These are phyloP conservation scores for Aspergillus mulundensis DNA, from an alignment of 495 filamentous ascomycete genomes.

Conservation along the genomic window DNA sequence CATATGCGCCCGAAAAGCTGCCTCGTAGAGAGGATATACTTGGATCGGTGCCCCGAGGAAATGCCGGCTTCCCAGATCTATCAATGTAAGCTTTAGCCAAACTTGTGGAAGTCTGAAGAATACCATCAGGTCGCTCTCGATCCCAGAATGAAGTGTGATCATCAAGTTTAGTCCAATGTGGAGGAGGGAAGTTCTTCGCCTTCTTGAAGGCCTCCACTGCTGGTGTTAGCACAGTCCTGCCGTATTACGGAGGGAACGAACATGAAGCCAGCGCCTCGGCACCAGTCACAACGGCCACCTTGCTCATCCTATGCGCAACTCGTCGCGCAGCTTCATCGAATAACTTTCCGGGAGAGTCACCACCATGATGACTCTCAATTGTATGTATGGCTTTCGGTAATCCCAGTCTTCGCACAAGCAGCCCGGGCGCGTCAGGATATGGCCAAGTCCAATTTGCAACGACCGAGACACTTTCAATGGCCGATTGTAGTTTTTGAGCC, in stretches of 20 bases:
- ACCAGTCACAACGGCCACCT: conserved; percentile 50
- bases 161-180: conserved; percentile 41
- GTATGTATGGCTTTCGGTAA: conserved; percentile 33
- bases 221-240: conserved; percentile 16
- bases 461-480: conserved; percentile 50
- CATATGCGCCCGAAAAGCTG: conserved; percentile 6
- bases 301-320: conserved; percentile 41
- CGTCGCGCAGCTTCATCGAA: conserved; percentile 53
- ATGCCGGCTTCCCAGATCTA: conserved; percentile 8
- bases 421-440: conserved; percentile 47
- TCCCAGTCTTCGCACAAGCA: conserved; percentile 38
- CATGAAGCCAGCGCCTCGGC: conserved; percentile 54
- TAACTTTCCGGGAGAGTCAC: conserved; percentile 49
- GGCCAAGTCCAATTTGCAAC: conserved; percentile 58
- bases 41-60: conserved; percentile 11
- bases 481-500: conserved; percentile 29
- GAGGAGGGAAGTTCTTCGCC: conserved; percentile 40
- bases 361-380: conserved; percentile 47
- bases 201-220: conserved; percentile 32
- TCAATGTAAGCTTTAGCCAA: neutral
- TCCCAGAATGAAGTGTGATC: conserved; percentile 23
- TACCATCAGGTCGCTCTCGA: conserved; percentile 12
- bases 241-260: conserved; percentile 24
- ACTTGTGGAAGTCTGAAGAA: too few species aligned
- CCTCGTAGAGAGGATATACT: conserved; percentile 13